Conservation (phyloP, 2,329 filamentous ascomycete genomes). For the Leptographium flavum region DNA sequence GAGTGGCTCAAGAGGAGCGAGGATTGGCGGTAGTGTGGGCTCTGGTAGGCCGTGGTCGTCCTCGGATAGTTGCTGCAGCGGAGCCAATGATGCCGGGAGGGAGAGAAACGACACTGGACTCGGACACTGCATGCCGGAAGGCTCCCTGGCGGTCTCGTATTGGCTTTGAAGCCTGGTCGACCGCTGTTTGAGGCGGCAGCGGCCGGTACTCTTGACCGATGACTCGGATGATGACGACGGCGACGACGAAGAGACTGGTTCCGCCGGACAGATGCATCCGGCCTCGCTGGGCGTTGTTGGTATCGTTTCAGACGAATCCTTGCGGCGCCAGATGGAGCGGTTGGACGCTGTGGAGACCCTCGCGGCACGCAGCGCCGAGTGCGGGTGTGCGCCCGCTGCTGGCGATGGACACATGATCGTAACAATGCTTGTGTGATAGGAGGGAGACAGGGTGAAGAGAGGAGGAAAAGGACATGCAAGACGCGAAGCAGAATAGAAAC, state of each 20-base stretch:
- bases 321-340: slow-evolving; percentile 7
- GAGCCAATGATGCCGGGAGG: background rate
- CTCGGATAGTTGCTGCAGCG: background rate
- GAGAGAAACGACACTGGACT: background rate
- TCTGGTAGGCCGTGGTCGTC: background rate
- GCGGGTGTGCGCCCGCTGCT: background rate
- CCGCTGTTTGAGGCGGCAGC: background rate
- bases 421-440: background rate
- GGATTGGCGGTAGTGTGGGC: background rate
- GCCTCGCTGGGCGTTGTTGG: slow-evolving; percentile 8
- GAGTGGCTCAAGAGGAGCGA: slow-evolving; percentile 5
- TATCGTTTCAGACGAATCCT: slow-evolving; percentile 11
- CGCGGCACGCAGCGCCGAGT: background rate
- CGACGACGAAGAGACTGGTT: background rate
- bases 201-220: background rate
- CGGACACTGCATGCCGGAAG: background rate
- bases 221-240: background rate
- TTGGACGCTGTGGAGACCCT: background rate
- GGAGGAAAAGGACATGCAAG: background rate
- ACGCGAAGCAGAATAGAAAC: background rate
- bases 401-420: background rate
- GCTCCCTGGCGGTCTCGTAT: background rate
- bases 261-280: slow-evolving; percentile 3
- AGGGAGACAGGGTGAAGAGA: background rate
- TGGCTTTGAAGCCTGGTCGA: background rate